Base-by-base conservation (phyloP, 2,329 filamentous ascomycete species). In the Cladosporium velox region DNA sequence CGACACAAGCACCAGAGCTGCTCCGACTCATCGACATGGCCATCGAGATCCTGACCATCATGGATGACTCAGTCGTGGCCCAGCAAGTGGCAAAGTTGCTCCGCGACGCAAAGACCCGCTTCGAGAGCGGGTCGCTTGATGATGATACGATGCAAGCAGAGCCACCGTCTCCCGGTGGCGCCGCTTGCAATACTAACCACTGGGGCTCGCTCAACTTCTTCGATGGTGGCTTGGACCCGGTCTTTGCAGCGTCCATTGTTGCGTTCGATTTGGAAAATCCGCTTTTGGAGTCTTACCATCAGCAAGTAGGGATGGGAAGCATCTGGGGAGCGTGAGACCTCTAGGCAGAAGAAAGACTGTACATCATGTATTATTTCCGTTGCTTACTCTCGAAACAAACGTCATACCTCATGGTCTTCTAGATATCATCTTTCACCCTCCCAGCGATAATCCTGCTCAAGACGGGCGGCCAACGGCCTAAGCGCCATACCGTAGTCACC, bases 401-500 rank as follows among this genome's bases (percentile, higher is more conserved):
- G 11, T 30, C 28, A 21, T 18, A 18, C 3, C 12, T 32, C 51
- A 11, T 30, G 15, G 12, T n/a, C 5, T 30, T 30, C 15, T 15
- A n/a, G 12, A 11, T 11, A 2, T 30, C 51, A 54, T 12, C 51
- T 28, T 34, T 28, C 28, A 4, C 26, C 51, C 24, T 54, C 26
- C 51, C 51, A 54, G 51, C 24, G 51, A 54, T 54, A 54, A 11
- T 32, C 18, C 15, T 54, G 51, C 51, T 54, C 51, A 11, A 54
- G 14, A n/a, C 28, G 30, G n/a, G 44, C 34, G 34, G 51, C 34
- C 2, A 28, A 30, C 18, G 67, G 62, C 7, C 70, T 64, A 61
- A 73, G 64, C 11, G 83, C 85, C 70, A 82, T 85, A 0, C 91
- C 91, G 74, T 93, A 93, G 74, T 94, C 91, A 0, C 91, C 91